These are phyloP conservation scores for Prunella vulgaris DNA, from an alignment of 257 asterid species.

Conservation along the genomic window DNA sequence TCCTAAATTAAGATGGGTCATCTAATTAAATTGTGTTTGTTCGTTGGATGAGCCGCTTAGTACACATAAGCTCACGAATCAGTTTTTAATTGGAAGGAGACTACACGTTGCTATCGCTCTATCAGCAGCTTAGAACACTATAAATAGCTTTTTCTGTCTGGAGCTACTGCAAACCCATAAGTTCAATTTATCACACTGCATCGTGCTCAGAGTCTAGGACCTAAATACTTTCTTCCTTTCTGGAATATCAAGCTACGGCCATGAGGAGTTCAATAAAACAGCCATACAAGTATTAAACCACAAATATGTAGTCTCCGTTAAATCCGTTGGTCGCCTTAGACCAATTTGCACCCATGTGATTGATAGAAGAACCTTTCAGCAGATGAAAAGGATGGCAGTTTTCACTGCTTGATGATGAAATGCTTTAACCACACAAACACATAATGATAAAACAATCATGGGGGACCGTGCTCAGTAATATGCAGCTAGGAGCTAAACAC, in stretches of 20 bases:
- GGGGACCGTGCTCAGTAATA: background rate
- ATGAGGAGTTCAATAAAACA: background rate
- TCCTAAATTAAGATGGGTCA: background rate
- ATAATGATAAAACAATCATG: background rate
- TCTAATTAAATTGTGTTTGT: background rate
- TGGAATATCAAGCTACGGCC: background rate
- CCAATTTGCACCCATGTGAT: background rate
- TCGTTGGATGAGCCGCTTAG: background rate
- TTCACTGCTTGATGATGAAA: constrained; percentile 6
- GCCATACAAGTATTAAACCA: background rate
- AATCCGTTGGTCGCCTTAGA: background rate
- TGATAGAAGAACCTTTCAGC: background rate
- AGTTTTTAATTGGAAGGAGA: background rate
- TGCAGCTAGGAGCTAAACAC: background rate
- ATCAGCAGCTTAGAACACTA: background rate
- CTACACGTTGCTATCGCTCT: background rate
- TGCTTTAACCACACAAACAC: background rate
- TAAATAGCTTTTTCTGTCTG: background rate
- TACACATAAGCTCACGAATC: background rate
- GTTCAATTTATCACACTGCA: background rate
- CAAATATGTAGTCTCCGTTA: background rate
- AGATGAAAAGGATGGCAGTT: background rate
- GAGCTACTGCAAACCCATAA: background rate
- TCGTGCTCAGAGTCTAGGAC: background rate
- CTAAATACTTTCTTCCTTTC: background rate